Evolutionary conservation across 1,139 yeast species (phyloP), one percentile per base, ranked within the genome.

Genomic region (Hyphopichia wangnamkhiaoensis): DNA sequence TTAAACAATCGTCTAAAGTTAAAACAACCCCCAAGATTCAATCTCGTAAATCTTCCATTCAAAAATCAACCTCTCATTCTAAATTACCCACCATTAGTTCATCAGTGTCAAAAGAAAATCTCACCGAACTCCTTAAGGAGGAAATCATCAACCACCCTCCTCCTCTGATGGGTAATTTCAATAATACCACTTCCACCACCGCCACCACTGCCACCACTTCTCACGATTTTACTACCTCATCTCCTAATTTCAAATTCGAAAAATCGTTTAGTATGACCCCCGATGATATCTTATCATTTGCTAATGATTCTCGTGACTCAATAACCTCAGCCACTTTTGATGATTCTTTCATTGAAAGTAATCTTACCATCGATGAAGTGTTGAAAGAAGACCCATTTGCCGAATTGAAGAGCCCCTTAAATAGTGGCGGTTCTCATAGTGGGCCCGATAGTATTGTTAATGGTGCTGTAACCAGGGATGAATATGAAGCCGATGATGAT

Each of bases 361-460:
- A 31, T 25, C 37, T 53, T 24, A 53, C 59, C 4, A 54, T 58
- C n/a, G 61, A 59, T 23, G 63, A 58, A 35, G 42, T 58, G 14
- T 43, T 59, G 24, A 47, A 50, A 34, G 43, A 48, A n/a, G 58
- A 57, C 37, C 63, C 63, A 4, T 54, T 59, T 29, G 51, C 48
- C 3, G 52, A 45, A 30, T 45, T 33, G 31, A 48, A 30, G 23
- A 31, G 37, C 12, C 36, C 38, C 2, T 26, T 31, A 6, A 30
- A 29, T 14, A 33, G 27, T 10, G 39, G 28, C 25, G 33, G 28
- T 21, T 28, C 37, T 31, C n/a, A 28, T 35, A 38, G 32, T 18
- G 37, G 35, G 14, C 35, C 31, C 24, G 38, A 33, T 19, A 31
- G 35, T n/a, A 18, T 33, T 5, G 29, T 29, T 15, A 18, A 31